Conservation (phyloP, 441 rosid species). For the Euphorbia celastroides region DNA sequence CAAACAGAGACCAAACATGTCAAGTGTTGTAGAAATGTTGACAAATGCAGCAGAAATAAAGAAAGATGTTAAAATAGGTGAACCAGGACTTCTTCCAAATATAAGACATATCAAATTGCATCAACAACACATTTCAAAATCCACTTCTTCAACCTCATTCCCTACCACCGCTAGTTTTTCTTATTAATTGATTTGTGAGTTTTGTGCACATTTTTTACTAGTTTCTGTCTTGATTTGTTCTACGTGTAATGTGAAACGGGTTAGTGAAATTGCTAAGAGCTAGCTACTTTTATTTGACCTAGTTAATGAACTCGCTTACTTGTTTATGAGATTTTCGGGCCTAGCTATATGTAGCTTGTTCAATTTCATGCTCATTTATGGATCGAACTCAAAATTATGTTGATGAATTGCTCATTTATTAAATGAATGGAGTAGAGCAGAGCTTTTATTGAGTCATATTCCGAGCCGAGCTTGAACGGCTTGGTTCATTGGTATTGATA, state of each 20-base stretch:
- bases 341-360: too few species aligned
- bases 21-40: conserved; percentile 32
- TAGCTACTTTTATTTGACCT: too few species aligned
- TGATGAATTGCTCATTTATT: too few species aligned
- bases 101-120: conserved; percentile 39
- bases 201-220: not conserved
- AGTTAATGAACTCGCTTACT: too few species aligned
- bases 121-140: conserved; percentile 10
- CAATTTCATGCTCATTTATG: too few species aligned
- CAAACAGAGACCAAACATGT: conserved; percentile 44
- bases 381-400: too few species aligned
- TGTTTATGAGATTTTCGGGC: too few species aligned
- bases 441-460: too few species aligned
- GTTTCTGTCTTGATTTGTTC: not conserved
- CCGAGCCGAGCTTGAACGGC: too few species aligned
- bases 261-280: not conserved
- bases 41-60: conserved; percentile 23
- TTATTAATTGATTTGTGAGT: not conserved
- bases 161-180: not conserved
- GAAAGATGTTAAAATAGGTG: conserved; percentile 21
- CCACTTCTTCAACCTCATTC: conserved; percentile 9
- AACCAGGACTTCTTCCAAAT: conserved; percentile 45
- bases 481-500: too few species aligned
- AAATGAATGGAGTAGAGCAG: too few species aligned
- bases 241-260: not conserved